Base-by-base conservation (phyloP, 495 filamentous ascomycete genomes). In the Apiosordaria backusii region DNA sequence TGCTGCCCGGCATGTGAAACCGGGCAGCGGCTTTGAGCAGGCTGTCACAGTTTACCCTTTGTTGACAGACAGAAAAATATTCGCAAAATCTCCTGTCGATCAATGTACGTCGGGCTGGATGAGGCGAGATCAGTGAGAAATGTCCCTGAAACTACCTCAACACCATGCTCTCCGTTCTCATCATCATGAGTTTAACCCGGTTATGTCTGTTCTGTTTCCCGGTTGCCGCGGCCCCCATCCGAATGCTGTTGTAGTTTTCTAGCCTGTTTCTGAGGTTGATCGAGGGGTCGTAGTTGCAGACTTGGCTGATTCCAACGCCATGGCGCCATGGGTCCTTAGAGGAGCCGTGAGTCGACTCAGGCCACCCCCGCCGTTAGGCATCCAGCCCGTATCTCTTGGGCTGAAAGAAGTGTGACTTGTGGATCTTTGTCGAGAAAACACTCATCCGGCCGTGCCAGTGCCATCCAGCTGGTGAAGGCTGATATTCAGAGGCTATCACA, bases 1-100 rank as follows among this genome's bases (percentile, higher is more conserved):
- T 7, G 35, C 35, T 45, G 35, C 25, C 53, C 25, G 13, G 22
- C 64, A 65, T 65, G 64, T 65, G 64, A 65, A 65, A 24, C 10
- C n/a, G n/a, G n/a, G n/a, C n/a, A n/a, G n/a, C n/a, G n/a, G n/a
- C 35, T 13, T 35, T 35, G 29, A 10, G 29, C 6, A 35, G 7
- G 27, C 27, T 29, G 27, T 29, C 27, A 29, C 27, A 3, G 27
- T 29, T 7, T 29, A 29, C 27, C 27, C 4, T 29, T 7, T 29
- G 27, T 7, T 29, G 3, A 29, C 7, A 7, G 4, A 3, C 27
- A 29, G 27, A 29, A 3, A 29, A 29, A 29, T 29, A 7, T 29
- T 29, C n/a, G 27, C 10, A 13, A 45, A 27, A 24, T 19, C 26
- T 15, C 25, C 22, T 52, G 63, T 59, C 54, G 63, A 65, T 65